These are phyloP conservation scores for Tolypocladium sp. DNA, from an alignment of 2,329 filamentous ascomycete species.

Conservation along the genomic window DNA sequence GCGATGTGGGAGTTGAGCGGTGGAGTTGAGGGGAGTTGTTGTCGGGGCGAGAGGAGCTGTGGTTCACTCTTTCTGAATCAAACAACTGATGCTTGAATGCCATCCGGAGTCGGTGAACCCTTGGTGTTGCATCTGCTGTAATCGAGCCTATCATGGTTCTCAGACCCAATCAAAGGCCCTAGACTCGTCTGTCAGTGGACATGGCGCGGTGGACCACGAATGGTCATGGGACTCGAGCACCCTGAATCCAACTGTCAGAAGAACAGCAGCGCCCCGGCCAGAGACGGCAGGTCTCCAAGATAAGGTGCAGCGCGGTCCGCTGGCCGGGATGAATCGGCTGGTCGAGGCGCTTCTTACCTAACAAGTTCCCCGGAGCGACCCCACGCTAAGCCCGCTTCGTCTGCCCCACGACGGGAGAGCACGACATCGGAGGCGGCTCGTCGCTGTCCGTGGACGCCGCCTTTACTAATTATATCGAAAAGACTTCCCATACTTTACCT, in stretches of 20 bases:
- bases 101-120: neutral
- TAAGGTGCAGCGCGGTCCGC: neutral
- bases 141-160: too few relatives aligned
- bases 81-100: neutral
- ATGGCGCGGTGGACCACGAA: too few relatives aligned
- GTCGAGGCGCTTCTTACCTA: neutral
- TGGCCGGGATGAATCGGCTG: neutral
- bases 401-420: conserved; percentile 2
- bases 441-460: neutral
- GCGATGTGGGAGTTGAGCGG: neutral
- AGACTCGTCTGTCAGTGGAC: too few relatives aligned
- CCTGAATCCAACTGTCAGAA: too few relatives aligned
- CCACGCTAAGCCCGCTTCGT: neutral
- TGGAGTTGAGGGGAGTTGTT: neutral
- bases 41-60: too few relatives aligned
- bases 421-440: conserved; percentile 11
- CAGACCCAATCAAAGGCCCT: too few relatives aligned
- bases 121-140: too few relatives aligned
- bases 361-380: neutral
- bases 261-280: too few relatives aligned
- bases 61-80: neutral
- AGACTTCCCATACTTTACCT: neutral
- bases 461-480: neutral
- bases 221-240: too few relatives aligned
- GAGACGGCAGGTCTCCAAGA: too few relatives aligned